These are phyloP conservation scores for Mortierella sp. DNA, from an alignment of 371 early-diverging fungal species.

Conservation along the genomic window DNA sequence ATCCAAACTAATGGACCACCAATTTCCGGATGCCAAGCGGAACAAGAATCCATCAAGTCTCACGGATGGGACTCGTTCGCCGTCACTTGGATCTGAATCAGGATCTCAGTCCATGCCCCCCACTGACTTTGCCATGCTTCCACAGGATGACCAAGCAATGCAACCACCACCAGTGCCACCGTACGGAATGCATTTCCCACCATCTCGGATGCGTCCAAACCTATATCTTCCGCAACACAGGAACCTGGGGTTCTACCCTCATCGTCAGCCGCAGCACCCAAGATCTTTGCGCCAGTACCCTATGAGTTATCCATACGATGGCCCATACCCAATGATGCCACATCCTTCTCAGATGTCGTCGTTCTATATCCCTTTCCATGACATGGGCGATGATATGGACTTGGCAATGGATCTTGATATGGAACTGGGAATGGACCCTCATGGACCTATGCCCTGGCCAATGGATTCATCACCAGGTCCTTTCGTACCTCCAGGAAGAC, in stretches of 20 bases:
- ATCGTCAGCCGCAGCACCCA: constrained; percentile 19
- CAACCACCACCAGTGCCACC: constrained; percentile 5
- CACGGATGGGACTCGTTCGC: constrained; percentile 14
- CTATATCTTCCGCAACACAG: constrained; percentile 19
- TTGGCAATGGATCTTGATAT: constrained; percentile 48
- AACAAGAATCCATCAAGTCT: constrained; percentile 11
- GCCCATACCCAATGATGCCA: constrained; percentile 17
- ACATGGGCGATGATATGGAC: constrained; percentile 43
- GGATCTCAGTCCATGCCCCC: constrained; percentile 17
- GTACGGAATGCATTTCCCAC: constrained; percentile 10
- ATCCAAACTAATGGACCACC: constrained; percentile 23
- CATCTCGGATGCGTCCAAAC: background rate
- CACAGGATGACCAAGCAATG: constrained; percentile 7
- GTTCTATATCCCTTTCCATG: constrained; percentile 46
- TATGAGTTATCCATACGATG: constrained; percentile 18
- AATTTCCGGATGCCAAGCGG: constrained; percentile 18
- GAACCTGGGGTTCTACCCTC: constrained; percentile 7
- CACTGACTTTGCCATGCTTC: background rate
- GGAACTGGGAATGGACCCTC: constrained; percentile 32
- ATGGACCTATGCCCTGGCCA: constrained; percentile 25
- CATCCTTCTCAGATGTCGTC: constrained; percentile 25
- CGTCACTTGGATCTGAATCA: constrained; percentile 8
- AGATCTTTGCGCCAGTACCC: constrained; percentile 18
- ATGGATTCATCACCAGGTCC: constrained; percentile 17
- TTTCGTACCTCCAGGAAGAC: constrained; percentile 17